Conservation (phyloP, 345 rosid genomes). For the Euphorbia pulcherrima region DNA sequence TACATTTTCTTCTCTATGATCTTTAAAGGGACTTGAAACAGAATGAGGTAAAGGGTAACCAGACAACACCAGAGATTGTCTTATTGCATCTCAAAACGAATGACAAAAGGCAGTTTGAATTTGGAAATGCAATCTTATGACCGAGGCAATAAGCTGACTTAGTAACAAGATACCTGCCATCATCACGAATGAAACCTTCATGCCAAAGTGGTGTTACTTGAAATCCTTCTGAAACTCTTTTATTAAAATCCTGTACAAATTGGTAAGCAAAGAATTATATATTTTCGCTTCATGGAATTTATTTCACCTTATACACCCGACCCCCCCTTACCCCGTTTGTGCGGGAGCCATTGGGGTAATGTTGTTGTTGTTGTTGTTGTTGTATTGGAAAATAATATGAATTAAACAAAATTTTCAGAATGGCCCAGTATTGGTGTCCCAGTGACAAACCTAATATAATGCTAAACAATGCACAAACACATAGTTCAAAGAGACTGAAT, state of each 20-base stretch:
- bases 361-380: too few species aligned
- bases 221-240: conserved; percentile 73
- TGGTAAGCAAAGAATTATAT: conserved; percentile 1
- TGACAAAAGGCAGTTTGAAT: neutral
- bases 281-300: neutral
- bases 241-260: conserved; percentile 61
- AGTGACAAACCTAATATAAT: neutral
- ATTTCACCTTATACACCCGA: too few species aligned
- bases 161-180: conserved; percentile 51
- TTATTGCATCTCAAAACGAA: neutral
- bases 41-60: neutral
- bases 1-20: neutral
- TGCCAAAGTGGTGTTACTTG: conserved; percentile 93
- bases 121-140: conserved; percentile 6
- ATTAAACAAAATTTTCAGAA: neutral
- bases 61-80: neutral
- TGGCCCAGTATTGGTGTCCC: neutral
- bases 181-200: conserved; percentile 85
- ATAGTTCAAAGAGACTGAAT: neutral
- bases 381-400: neutral
- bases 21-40: neutral
- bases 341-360: too few species aligned
- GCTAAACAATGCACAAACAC: neutral
- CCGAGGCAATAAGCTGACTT: neutral
- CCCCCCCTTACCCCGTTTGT: too few species aligned